Percentiles rank a stretch among this genome's conserved stretches.
phyloP scores from a whole-genome alignment of 1,284 basidiomycete species.

The Schizophyllum commune region DNA sequence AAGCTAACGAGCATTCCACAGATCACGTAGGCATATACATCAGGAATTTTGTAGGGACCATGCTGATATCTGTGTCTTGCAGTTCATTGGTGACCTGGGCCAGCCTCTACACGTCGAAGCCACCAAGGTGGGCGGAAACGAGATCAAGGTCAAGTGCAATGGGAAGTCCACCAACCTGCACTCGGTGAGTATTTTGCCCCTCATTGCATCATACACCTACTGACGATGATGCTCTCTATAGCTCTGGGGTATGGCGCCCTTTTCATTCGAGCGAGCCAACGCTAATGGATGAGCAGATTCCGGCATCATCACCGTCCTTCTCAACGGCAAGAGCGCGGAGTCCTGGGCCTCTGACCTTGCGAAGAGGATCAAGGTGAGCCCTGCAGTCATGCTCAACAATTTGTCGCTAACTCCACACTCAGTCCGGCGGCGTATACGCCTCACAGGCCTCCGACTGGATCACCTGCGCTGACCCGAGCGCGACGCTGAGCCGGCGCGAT shows the following conservation, averaged over 20 bases:
- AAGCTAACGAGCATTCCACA: neutral
- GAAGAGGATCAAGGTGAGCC: constrained; percentile 33
- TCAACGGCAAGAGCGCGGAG: constrained; percentile 31
- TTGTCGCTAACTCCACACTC: neutral
- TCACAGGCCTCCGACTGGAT: constrained; percentile 36
- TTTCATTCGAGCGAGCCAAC: neutral
- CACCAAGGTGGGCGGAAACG: constrained; percentile 34
- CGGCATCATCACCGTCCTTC: constrained; percentile 29
- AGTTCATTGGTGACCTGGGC: constrained; percentile 47
- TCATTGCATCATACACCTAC: neutral
- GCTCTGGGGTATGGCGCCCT: constrained; percentile 24
- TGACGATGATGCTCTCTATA: constrained; percentile 6
- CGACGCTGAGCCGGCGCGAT: constrained; percentile 21
- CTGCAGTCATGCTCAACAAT: neutral
- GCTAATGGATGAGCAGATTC: constrained; percentile 18
- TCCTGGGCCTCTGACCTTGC: constrained; percentile 37
- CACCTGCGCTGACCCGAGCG: constrained; percentile 32
- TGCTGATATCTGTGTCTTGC: neutral
- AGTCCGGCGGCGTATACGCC: constrained; percentile 36
- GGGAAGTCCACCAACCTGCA: constrained; percentile 42
- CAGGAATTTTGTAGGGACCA: neutral
- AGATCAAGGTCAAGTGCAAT: constrained; percentile 30
- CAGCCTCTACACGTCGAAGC: constrained; percentile 44
- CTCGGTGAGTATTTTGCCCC: constrained; percentile 24
- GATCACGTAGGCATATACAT: neutral